Percentiles rank a stretch among this genome's conserved stretches.
phyloP scores from a whole-genome alignment of 2,329 filamentous ascomycete species.

The Cryphonectria radicalis region DNA sequence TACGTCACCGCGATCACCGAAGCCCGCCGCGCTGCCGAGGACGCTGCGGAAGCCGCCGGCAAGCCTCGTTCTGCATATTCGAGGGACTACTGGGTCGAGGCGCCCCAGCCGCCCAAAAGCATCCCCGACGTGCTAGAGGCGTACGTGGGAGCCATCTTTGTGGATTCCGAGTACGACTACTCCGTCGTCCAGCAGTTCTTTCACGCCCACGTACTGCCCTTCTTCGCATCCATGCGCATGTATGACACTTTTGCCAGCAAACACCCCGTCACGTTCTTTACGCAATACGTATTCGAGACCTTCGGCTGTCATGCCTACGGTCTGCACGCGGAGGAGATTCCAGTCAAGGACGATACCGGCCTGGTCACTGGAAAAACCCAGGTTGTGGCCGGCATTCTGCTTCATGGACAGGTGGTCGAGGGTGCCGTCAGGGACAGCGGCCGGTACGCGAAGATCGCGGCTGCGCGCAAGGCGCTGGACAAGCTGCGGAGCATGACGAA shows the following conservation, averaged over 20 bases:
- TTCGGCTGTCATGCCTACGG: slow-evolving; percentile 68
- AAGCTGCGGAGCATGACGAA: slow-evolving; percentile 49
- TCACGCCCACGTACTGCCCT: slow-evolving; percentile 70
- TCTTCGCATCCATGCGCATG: slow-evolving; percentile 82
- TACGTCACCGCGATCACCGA: slow-evolving; percentile 63
- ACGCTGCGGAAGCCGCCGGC: slow-evolving; percentile 40
- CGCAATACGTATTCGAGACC: slow-evolving; percentile 64
- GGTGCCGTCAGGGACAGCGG: slow-evolving; percentile 65
- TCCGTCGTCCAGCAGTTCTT: slow-evolving; percentile 77
- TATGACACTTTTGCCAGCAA: slow-evolving; percentile 88
- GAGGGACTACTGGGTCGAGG: slow-evolving; percentile 71
- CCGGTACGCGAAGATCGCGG: slow-evolving; percentile 73
- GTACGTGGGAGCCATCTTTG: slow-evolving; percentile 87
- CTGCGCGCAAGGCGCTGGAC: slow-evolving; percentile 62
- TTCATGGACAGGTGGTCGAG: slow-evolving; percentile 73
- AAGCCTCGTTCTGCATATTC: slow-evolving; percentile 46
- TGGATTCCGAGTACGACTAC: slow-evolving; percentile 84
- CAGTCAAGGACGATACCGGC: slow-evolving; percentile 38
- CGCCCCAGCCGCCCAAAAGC: slow-evolving; percentile 69
- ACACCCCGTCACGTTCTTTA: slow-evolving; percentile 79
- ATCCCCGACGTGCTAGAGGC: slow-evolving; percentile 89
- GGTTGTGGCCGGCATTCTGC: slow-evolving; percentile 73
- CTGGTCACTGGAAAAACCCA: slow-evolving; percentile 39
- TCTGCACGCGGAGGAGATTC: slow-evolving; percentile 56
- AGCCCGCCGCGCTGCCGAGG: slow-evolving; percentile 41